Base-by-base conservation (phyloP, 257 asterid species). In the Gardenia jasminoides region DNA sequence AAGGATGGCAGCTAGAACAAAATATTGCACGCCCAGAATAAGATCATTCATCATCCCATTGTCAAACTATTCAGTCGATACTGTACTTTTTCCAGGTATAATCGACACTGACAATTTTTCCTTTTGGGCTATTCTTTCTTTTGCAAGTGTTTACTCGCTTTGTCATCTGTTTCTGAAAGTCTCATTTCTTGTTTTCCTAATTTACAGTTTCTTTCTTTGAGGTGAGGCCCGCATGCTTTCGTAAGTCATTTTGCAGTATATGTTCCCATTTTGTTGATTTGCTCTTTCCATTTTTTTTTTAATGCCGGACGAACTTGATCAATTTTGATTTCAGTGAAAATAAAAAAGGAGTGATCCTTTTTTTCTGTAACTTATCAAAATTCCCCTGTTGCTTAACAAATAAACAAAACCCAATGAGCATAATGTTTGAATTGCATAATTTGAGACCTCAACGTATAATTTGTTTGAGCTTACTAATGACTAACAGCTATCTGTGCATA, bases 21-120 rank as follows among this genome's bases (percentile, higher is more conserved):
- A 93, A 58, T 95, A 93, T 83, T 95, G 99, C 93, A 95, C 98
- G 30, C 76, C 97, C 67, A 91, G 99, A 85, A 95, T 95, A 56
- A 95, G 93, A 79, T 95, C 99, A 6, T 95, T 95, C 47, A 90
- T 93, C 78, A 77, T 95, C 82, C 99, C 99, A 58, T 62, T 95
- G 48, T 88, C 97, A 56, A 95, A 95, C 84, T 95, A 87, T 82
- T 91, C 99, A 0, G 85, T 95, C 11, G 96, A 95, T 74, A 86
- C 97, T 30, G 88, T 87, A 77, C 90, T 78, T 83, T 93, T 95
- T 68, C 98, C 99, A 85, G 99, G 99, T 95, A 65, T 28, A 36
- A 36, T 36, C 41, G 41, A 36, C 41, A 36, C 41, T 36, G 41
- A 36, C 41, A 36, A 36, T 36, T 36, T 36, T 36, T 36, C 4